Evolutionary conservation across 805 yeast species (phyloP), one percentile per base, ranked within the genome.

Genomic region (Candida stauntonica): DNA sequence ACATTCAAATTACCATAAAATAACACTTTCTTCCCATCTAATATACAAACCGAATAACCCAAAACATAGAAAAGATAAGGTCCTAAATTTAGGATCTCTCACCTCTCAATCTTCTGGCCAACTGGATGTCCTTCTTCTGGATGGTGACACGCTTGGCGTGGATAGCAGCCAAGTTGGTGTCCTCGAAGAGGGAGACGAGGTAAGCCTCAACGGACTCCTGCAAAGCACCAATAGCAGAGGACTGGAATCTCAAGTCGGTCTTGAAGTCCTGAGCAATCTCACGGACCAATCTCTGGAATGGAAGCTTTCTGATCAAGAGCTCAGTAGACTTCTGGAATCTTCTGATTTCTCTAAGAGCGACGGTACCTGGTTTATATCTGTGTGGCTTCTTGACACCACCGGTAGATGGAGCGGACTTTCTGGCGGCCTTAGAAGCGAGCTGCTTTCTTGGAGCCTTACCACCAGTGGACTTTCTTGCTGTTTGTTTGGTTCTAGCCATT

Each of bases 151-250:
- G 84, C 81, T 93, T 91, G 61, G 98, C 99, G 71, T 91, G 99
- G 55, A 88, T 86, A 51, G 98, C 97, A 73, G 97, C 93, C 74
- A 91, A 78, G 76, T 89, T 91, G 52, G 98, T 93, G 69, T 93
- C 98, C 75, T 91, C 98, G 57, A 91, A 93, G 61, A 91, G 71
- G 45, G 96, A 86, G 39, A 91, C 96, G 58, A 93, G 75, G 78
- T 88, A 93, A 61, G 97, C 97, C 76, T 91, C 99, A 48, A 91
- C 96, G 48, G 98, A 89, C 73, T 93, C 99, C 70, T 91, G 99
- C 58, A 91, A 75, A 54, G 99, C 99, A 71, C 95, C 89, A 52
- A 91, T 84, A 52, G 99, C 99, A 52, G 95, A 85, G 41, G 96
- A 85, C 69, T 91, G 97, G 82, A 93, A 91, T 76, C 96, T 82